Evolutionary conservation across 2,329 filamentous ascomycete species (phyloP), one percentile per base, ranked within the genome.

Genomic region (Colletotrichum trifolii): DNA sequence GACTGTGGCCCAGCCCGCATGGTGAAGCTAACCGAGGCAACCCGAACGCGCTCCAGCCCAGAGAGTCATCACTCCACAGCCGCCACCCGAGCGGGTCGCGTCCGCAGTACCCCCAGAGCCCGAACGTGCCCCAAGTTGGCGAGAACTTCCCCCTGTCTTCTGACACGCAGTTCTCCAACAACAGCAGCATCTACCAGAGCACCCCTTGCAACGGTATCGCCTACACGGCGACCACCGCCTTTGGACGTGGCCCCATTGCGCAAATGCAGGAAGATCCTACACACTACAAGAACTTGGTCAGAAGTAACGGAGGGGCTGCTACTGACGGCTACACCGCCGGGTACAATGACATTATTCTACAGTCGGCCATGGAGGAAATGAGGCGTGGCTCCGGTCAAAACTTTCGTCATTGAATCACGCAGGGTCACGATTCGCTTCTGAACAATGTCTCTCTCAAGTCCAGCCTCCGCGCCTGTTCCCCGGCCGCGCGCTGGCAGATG

Each of bases 181-280:
- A 77, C 1, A 86, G 83, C 71, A 85, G 82, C 67, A 69, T 87
- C 25, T 85, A 83, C 61, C 79, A 78, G 45, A 81, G 83, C 39
- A 84, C 82, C 6, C 83, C 82, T 1, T 69, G 67, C 6, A 73
- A 73, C 42, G 72, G 69, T 2, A 46, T 57, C 12, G 54, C 57
- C n/a, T 66, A 68, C 33, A 59, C 63, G 25, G 60, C 65, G 2
- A 61, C 58, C 4, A 65, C 60, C 8, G 67, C 67, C 8, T 67
- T 66, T 39, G 66, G 66, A 46, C 45, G 58, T 40, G 62, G 59
- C 35, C 55, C 60, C 11, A 56, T 62, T 11, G 55, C 60, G 33
- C 43, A 67, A 25, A 56, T 64, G 60, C 53, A 43, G 11, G 57
- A 67, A 12, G 64, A 68, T 12, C 60, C 67, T n/a, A 68, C 64